Evolutionary conservation across 352 stramenopile genomes (phyloP).

Genomic region (Globisporangium radiosum): DNA sequence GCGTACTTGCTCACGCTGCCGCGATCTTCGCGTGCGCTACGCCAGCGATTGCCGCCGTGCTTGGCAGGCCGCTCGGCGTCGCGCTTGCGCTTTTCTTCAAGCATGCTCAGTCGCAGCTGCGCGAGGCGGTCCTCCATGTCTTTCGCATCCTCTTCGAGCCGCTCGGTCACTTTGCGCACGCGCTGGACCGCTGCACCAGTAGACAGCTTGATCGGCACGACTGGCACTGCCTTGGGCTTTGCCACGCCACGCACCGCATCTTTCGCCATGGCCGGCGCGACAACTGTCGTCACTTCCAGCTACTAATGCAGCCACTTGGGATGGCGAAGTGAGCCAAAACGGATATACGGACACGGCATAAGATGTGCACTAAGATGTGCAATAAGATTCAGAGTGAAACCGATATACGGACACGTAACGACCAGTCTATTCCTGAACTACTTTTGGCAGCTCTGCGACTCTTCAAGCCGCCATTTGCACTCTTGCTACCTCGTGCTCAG

Average conservation of each 20-base stretch:
- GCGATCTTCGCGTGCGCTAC: slow-evolving; percentile 64
- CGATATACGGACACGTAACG: background rate
- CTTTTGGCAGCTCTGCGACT: too few species aligned
- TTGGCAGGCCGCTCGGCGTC: slow-evolving; percentile 48
- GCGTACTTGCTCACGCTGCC: slow-evolving; percentile 71
- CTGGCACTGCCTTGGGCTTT: background rate
- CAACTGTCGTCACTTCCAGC: background rate
- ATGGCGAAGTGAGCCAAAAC: too few species aligned
- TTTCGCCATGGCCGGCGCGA: slow-evolving; percentile 4
- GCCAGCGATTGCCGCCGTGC: slow-evolving; percentile 63
- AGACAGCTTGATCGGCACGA: slow-evolving; percentile 1
- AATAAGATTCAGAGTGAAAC: too few species aligned
- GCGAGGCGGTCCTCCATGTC: slow-evolving; percentile 62
- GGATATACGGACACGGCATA: background rate
- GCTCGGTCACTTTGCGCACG: slow-evolving; percentile 34
- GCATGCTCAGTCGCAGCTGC: slow-evolving; percentile 49
- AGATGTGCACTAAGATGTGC: too few species aligned
- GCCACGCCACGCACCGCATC: slow-evolving; percentile 3
- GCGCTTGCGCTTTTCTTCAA: slow-evolving; percentile 58
- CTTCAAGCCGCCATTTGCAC: background rate
- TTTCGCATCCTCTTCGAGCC: slow-evolving; percentile 66
- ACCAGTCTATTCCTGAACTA: too few species aligned
- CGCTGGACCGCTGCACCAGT: slow-evolving; percentile 1
- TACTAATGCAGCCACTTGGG: too few species aligned
- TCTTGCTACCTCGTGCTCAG: background rate